Conservation (phyloP, 2,329 filamentous ascomycete genomes). For the Phaeosphaeriaceae sp. region DNA sequence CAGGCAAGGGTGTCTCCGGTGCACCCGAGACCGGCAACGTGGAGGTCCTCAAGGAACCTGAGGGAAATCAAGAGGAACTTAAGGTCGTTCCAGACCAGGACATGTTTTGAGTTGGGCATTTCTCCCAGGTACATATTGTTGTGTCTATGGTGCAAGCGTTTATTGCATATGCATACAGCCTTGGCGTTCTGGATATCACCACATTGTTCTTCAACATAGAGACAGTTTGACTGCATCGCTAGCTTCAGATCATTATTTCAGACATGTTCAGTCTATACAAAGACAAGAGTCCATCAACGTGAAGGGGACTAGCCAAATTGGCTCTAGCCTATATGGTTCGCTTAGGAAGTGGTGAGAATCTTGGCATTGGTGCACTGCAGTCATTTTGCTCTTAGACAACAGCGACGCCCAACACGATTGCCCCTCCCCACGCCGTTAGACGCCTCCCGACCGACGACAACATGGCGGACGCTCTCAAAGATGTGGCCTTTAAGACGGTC, state of each 20-base stretch:
- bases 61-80: slow-evolving; percentile 5
- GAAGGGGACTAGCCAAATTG: slow-evolving; percentile 7
- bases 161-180: slow-evolving; percentile 23
- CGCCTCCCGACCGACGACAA: slow-evolving; percentile 22
- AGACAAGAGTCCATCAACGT: not conserved
- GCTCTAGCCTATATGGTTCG: slow-evolving; percentile 18
- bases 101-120: slow-evolving; percentile 15
- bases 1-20: slow-evolving; percentile 9
- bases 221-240: not conserved
- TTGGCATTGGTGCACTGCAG: slow-evolving; percentile 26
- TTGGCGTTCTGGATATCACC: slow-evolving; percentile 24
- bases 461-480: slow-evolving; percentile 49
- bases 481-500: slow-evolving; percentile 77
- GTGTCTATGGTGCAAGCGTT: not conserved
- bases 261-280: not conserved
- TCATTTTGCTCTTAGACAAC: slow-evolving; percentile 26
- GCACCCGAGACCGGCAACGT: slow-evolving; percentile 21
- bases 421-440: slow-evolving; percentile 21
- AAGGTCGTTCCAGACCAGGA: slow-evolving; percentile 26
- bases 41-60: not conserved
- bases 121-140: not conserved
- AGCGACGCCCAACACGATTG: slow-evolving; percentile 27
- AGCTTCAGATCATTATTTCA: not conserved
- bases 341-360: slow-evolving; percentile 24
- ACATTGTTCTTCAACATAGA: slow-evolving; percentile 11